Evolutionary conservation across 306 rosid genomes (phyloP), one percentile per base, ranked within the genome.

Genomic region (Trifolium pratense): DNA sequence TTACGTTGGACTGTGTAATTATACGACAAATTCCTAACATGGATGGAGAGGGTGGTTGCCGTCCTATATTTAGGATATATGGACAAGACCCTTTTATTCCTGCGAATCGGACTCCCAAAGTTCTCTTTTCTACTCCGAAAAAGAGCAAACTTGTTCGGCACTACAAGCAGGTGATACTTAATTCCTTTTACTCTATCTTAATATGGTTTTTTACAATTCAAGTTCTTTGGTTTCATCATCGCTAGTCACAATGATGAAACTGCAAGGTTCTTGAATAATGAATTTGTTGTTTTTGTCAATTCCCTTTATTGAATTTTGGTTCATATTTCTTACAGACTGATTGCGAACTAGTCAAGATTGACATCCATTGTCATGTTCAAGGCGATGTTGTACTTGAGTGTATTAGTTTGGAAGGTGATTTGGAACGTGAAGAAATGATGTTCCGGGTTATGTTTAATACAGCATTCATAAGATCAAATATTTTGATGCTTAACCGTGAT

Each of bases 311-410:
- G 15, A 60, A 11, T 71, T 14, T 59, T 37, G 20, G 37, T 78
- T 66, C 52, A 1, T 63, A 17, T 82, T 73, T 85, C 79, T 78
- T 73, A 68, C 92, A 95, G 97, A 79, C 70, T 84, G 99, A 92
- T 76, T 86, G 89, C 69, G 97, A 95, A 61, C 84, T 95, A 37
- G 89, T 89, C 45, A 95, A 95, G 83, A 90, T 95, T 85, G 99
- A 95, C 87, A 87, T 95, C 73, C 90, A 86, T 79, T 92, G 97
- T 83, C 99, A 90, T 73, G 81, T 88, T 79, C 97, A 91, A 87
- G 99, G 99, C 5, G 99, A 95, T 79, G 97, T 95, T 32, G 97
- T 95, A 88, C 91, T 95, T 60, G 97, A 91, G 86, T 91, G 97
- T 74, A 91, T 95, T 73, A 83, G 88, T 83, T 84, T 95, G 86